phyloP scores from a whole-genome alignment of 164 flowering plant species.

The Macadamia tetraphylla region DNA sequence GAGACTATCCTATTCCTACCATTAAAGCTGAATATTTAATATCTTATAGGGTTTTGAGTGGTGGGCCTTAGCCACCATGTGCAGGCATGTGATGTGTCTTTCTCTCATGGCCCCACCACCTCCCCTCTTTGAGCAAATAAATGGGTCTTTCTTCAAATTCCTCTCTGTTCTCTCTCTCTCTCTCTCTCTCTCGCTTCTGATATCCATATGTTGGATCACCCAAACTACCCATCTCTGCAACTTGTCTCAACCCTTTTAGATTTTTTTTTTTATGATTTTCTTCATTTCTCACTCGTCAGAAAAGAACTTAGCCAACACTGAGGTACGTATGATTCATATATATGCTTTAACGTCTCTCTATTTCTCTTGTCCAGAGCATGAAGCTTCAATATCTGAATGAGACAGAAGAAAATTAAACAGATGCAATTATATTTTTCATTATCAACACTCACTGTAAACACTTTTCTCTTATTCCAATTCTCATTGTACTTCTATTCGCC shows the following conservation, averaged over 20 bases:
- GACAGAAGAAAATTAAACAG: background rate
- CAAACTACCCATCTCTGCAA: conserved; percentile 1
- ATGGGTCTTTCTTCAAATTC: conserved; percentile 25
- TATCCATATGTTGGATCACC: background rate
- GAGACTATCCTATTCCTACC: background rate
- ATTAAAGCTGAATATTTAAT: background rate
- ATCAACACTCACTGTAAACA: background rate
- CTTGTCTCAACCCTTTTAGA: background rate
- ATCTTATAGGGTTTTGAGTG: conserved; percentile 19
- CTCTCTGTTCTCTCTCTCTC: conserved; percentile 23
- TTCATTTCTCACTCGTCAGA: background rate
- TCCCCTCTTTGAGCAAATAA: conserved; percentile 34
- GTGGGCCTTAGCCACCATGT: conserved; percentile 61
- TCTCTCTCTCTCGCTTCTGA: conserved; percentile 10
- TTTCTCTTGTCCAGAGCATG: background rate
- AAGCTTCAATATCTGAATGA: background rate
- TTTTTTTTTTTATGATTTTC: background rate
- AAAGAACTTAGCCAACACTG: background rate
- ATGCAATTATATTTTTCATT: background rate
- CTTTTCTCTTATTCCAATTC: background rate
- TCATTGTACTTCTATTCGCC: too few species aligned
- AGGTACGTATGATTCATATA: background rate
- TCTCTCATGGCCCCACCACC: conserved; percentile 43
- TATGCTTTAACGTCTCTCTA: background rate
- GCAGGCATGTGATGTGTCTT: conserved; percentile 75